These are phyloP conservation scores for Millerago galiae DNA, from an alignment of 805 yeast genomes.

Conservation along the genomic window DNA sequence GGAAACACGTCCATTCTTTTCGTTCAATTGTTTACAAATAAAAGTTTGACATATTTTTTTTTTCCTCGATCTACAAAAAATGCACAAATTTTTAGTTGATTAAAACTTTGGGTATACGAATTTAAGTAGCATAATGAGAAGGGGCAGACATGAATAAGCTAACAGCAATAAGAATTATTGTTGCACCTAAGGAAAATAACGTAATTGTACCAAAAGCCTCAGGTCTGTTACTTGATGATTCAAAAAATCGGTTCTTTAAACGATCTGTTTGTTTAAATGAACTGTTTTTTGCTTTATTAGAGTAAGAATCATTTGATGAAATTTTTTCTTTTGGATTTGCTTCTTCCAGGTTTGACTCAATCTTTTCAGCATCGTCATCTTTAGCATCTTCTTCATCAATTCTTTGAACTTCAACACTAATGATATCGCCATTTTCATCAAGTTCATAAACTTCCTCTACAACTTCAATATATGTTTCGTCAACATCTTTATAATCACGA, in stretches of 20 bases:
- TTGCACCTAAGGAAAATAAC: background rate
- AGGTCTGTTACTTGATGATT: constrained; percentile 4
- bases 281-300: no score
- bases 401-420: background rate
- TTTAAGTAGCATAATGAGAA: background rate
- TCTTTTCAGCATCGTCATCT: background rate
- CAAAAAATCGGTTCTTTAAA: background rate
- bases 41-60: background rate
- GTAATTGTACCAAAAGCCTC: constrained; percentile 1
- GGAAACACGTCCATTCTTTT: background rate
- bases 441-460: constrained; percentile 5
- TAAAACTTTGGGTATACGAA: no score
- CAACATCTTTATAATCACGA: constrained; percentile 1
- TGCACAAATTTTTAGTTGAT: no score
- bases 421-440: background rate
- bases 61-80: background rate
- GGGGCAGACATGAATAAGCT: constrained; percentile 1
- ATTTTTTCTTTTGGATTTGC: no score
- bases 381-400: background rate
- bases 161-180: background rate
- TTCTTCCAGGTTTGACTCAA: no score
- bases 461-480: constrained; percentile 1
- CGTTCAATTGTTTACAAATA: background rate
- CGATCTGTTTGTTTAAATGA: no score
- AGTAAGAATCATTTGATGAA: no score